Conservation (phyloP, 805 yeast genomes). For the Naumovozyma castellii region DNA sequence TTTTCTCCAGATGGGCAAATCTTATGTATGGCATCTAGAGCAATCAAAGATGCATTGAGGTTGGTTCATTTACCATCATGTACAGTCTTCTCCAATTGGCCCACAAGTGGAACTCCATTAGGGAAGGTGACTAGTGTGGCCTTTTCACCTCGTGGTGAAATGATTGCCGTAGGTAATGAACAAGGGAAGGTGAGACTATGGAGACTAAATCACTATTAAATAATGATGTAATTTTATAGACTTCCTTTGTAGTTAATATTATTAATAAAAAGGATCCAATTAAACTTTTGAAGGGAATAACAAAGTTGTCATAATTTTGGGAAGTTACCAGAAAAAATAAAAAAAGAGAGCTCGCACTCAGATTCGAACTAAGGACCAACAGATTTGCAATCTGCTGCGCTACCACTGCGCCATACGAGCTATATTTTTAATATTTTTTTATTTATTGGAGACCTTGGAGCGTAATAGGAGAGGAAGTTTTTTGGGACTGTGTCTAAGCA, state of each 20-base stretch:
- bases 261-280: background rate
- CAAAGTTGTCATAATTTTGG: too few species aligned
- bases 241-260: background rate
- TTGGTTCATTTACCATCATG: constrained; percentile 82
- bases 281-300: background rate
- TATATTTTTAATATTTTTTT: too few species aligned
- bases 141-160: constrained; percentile 72
- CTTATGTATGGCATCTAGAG: constrained; percentile 75
- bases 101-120: constrained; percentile 90
- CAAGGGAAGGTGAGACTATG: constrained; percentile 85
- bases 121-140: constrained; percentile 82
- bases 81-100: constrained; percentile 89
- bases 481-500: too few species aligned
- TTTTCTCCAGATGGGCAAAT: constrained; percentile 87
- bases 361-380: constrained; percentile 97
- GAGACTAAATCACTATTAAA: constrained; percentile 71
- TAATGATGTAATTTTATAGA: background rate
- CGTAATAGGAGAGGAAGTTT: too few species aligned
- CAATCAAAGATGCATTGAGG: constrained; percentile 75
- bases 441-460: too few species aligned
- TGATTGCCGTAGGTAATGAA: constrained; percentile 84
- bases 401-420: constrained; percentile 94
- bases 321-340: too few species aligned
- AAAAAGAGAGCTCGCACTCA: constrained; percentile 69
- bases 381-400: constrained; percentile 99